phyloP scores from a whole-genome alignment of 345 rosid genomes.

The Acer yangbiense region DNA sequence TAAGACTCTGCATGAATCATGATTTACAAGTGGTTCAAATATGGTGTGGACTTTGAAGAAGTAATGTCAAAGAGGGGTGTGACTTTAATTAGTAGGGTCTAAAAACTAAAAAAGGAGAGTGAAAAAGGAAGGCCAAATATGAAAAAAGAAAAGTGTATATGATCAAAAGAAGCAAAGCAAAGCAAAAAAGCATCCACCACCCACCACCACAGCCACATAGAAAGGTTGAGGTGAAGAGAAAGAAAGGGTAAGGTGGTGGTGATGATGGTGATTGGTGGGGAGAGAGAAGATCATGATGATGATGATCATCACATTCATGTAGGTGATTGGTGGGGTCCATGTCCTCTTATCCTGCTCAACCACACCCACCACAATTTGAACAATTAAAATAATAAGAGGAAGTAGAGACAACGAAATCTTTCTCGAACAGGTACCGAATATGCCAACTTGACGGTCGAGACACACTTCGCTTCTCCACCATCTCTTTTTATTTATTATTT shows the following conservation, averaged over 20 bases:
- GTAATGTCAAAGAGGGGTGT: not conserved
- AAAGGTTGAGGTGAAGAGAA: conserved; percentile 26
- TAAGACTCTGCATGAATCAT: too few species aligned
- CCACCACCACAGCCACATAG: conserved; percentile 32
- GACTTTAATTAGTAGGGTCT: not conserved
- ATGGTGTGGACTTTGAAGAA: conserved; percentile 9
- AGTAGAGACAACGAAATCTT: conserved; percentile 31
- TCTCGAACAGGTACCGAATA: conserved; percentile 34
- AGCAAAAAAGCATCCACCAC: conserved; percentile 15
- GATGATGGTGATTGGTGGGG: conserved; percentile 7
- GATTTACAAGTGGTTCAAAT: not conserved
- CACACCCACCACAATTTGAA: conserved; percentile 19
- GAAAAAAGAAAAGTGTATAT: not conserved
- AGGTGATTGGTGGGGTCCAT: conserved; percentile 30
- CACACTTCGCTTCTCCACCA: conserved; percentile 36
- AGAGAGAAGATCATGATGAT: not conserved
- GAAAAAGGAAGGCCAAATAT: not conserved
- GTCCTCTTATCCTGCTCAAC: conserved; percentile 29
- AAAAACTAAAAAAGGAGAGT: conserved; percentile 3
- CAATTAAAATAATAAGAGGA: not conserved
- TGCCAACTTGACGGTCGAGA: conserved; percentile 56
- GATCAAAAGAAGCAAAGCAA: not conserved
- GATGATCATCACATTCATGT: not conserved
- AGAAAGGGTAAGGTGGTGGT: not conserved
- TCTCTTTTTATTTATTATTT: conserved; percentile 11